Percentiles rank a stretch among this genome's conserved stretches.
These are phyloP conservation scores for Candida montana DNA, from an alignment of 805 yeast species.

Conservation along the genomic window DNA sequence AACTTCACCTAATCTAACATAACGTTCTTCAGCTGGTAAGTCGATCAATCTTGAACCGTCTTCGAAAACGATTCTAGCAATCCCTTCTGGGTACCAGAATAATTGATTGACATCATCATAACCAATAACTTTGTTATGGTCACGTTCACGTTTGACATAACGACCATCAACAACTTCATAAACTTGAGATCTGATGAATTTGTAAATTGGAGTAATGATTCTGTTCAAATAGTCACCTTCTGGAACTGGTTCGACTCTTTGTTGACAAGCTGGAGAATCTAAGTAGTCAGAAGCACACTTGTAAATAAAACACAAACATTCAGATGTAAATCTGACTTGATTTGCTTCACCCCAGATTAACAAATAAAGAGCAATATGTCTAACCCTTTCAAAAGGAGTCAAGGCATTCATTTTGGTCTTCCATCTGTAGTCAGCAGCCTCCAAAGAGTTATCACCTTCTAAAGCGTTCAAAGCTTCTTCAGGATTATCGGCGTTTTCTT, in stretches of 20 bases:
- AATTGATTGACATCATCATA: slow-evolving; percentile 98
- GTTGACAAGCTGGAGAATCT: slow-evolving; percentile 85
- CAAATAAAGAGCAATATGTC: slow-evolving; percentile 71
- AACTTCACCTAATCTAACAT: slow-evolving; percentile 82
- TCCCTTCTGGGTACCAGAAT: slow-evolving; percentile 99
- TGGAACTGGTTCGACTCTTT: slow-evolving; percentile 75
- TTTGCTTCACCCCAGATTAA: slow-evolving; percentile 88
- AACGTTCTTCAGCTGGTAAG: slow-evolving; percentile 85
- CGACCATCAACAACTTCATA: slow-evolving; percentile 79
- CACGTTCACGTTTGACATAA: slow-evolving; percentile 78
- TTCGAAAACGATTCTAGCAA: slow-evolving; percentile 82
- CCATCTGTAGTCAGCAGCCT: slow-evolving; percentile 81
- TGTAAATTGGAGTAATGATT: slow-evolving; percentile 85
- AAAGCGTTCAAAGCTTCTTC: slow-evolving; percentile 56
- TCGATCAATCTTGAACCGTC: slow-evolving; percentile 93
- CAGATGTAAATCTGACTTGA: slow-evolving; percentile 90
- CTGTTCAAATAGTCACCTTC: slow-evolving; percentile 89
- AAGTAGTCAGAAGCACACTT: slow-evolving; percentile 92
- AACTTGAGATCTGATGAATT: slow-evolving; percentile 73
- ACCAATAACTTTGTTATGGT: slow-evolving; percentile 77
- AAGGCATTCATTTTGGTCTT: slow-evolving; percentile 70
- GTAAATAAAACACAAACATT: slow-evolving; percentile 87
- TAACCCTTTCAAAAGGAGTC: slow-evolving; percentile 72
- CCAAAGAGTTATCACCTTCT: slow-evolving; percentile 80
- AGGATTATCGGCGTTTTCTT: slow-evolving; percentile 59